Base-by-base conservation (phyloP, 208 protist species). In the Tetramitus jugosus region DNA sequence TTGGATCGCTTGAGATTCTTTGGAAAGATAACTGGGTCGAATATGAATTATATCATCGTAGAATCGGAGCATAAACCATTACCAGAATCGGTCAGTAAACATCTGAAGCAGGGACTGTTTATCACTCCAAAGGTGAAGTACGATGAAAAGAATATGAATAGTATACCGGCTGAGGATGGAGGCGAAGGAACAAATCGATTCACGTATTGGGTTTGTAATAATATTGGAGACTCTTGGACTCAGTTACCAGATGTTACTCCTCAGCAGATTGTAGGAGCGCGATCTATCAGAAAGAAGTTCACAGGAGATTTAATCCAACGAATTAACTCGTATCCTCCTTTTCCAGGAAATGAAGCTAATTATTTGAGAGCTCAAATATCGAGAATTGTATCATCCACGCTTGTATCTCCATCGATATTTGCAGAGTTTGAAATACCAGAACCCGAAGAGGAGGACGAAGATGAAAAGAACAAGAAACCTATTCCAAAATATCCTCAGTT, bases 331-430 rank as follows among this genome's bases (percentile, higher is more conserved):
- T 94, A 89, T 76, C 92, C 93, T 10, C 84, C 89, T 2, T 97
- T 97, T 80, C 89, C 91, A 43, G 95, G 94, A 84, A 89, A 81
- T 14, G 93, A 97, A 83, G 83, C 86, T 0, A 83, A 91, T 61
- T 92, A 91, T 79, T 85, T 97, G 61, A 90, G 94, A 60, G 94
- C 94, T 13, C 93, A 96, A 80, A 90, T 97, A 49, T 85, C 92
- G 37, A 91, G 94, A 80, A 96, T 97, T 77, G 83, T 88, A 35
- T 91, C 89, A 76, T 80, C 85, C 49, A 95, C 93, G 29, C 89
- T 85, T 67, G 88, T 97, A 67, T 84, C 87, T 35, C 94, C 94
- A 13, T 81, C 94, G 37, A n/a, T n/a, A n/a, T n/a, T n/a, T n/a
- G 90, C 90, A 60, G 80, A 91, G 75, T 84, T 90, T 43, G 91